These are phyloP conservation scores for Euptelea pleiosperma DNA, from an alignment of 164 flowering plant species.

Conservation along the genomic window DNA sequence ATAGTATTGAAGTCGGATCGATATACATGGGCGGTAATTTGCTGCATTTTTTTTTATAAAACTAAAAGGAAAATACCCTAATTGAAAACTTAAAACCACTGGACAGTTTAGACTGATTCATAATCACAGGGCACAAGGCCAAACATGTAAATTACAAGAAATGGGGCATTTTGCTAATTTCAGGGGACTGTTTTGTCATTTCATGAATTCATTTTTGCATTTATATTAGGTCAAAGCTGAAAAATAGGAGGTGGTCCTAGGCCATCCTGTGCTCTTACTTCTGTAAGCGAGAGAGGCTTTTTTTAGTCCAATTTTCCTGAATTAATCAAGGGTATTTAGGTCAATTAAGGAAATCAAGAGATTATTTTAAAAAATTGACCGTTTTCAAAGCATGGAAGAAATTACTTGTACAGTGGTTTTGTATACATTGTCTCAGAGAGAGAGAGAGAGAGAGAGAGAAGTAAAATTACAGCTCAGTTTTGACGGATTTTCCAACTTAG, in stretches of 20 bases:
- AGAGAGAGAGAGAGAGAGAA: background rate
- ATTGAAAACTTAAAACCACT: too few species aligned
- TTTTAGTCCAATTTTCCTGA: background rate
- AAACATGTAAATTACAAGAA: too few species aligned
- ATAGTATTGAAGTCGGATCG: too few species aligned
- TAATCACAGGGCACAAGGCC: too few species aligned
- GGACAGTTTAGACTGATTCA: too few species aligned
- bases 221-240: background rate
- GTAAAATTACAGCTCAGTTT: constrained; percentile 2
- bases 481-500: constrained; percentile 9
- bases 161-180: too few species aligned
- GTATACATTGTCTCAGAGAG: background rate
- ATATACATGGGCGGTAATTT: too few species aligned
- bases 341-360: background rate
- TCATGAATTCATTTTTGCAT: background rate
- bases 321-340: constrained; percentile 5
- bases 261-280: too few species aligned
- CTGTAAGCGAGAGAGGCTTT: too few species aligned
- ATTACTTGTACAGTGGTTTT: background rate
- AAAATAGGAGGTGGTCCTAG: constrained; percentile 1
- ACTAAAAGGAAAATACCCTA: too few species aligned
- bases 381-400: background rate
- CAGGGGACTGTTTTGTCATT: background rate
- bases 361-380: constrained; percentile 4
- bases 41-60: too few species aligned